Base-by-base conservation (phyloP, 2,329 filamentous ascomycete species). In the Rutstroemia sp. region DNA sequence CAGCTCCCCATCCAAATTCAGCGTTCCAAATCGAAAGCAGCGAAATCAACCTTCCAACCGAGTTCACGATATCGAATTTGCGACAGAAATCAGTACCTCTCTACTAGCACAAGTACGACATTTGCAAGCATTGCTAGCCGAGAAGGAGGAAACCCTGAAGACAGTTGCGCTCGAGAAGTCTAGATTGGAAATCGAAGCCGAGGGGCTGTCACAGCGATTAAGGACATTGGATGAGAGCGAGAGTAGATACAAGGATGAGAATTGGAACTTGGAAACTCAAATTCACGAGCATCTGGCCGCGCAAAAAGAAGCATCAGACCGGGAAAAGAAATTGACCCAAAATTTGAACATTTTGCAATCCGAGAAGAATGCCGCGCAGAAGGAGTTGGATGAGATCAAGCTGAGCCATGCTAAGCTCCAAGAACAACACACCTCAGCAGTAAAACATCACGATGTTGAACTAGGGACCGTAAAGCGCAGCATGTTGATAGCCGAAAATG, bases 51-150 rank as follows among this genome's bases (percentile, higher is more conserved):
- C 89, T 2, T 82, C 87, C 9, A 94, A 86, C 68, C 85, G 92
- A 51, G 86, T 95, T 12, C 91, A 97, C 69, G 94, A 99, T 68
- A 95, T 99, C 68, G 91, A 96, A 65, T 95, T 99, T 68, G 94
- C 92, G n/a, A 92, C 94, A 51, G 92, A 99, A 69, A 96, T 99
- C 66, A 96, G 91, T 68, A 96, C 90, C 5, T 96, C 91, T 2
- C 78, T 99, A 51, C 86, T 99, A 51, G 85, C 88, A n/a, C 94
- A 97, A 73, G 88, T 99, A 51, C 87, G 94, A 60, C 91, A 94
- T 68, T 74, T 99, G 54, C 94, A 99, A 71, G 80, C 85, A 2
- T 77, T 95, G 16, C 79, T 99, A 10, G 81, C 86, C 0, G 91
- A 97, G 73, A 88, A 90, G 63, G 94, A 99, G 61, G 92, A 96